Percentiles rank a stretch among this genome's conserved stretches.
Evolutionary conservation across 768 basidiomycete genomes (phyloP).

Genomic region (Harrya chromipes): DNA sequence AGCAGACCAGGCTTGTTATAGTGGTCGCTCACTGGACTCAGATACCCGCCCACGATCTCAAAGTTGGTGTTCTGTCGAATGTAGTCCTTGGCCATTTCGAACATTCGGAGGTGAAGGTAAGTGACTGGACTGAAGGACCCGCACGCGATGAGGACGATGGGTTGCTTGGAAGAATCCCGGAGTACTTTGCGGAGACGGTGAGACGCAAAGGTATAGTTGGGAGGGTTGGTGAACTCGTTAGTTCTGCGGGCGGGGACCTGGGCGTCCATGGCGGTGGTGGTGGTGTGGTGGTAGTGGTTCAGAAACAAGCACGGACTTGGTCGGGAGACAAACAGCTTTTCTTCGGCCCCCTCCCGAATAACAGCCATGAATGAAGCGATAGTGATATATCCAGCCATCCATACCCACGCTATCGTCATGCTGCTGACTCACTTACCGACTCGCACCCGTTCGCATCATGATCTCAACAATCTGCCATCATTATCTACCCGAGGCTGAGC

Average conservation of each 20-base stretch:
- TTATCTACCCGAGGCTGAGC: too few species aligned
- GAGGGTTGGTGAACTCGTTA: conserved; percentile 54
- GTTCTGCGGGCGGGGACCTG: conserved; percentile 20
- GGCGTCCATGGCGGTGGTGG: conserved; percentile 25
- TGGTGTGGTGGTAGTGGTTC: neutral
- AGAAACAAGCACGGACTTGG: conserved; percentile 7
- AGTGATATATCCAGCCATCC: conserved; percentile 13
- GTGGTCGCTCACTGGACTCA: conserved; percentile 92
- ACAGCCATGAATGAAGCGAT: neutral
- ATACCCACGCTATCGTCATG: conserved; percentile 15
- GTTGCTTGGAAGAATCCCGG: conserved; percentile 65
- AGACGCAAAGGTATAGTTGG: conserved; percentile 63
- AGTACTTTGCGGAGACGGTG: conserved; percentile 60
- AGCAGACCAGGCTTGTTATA: conserved; percentile 97
- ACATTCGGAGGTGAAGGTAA: conserved; percentile 98
- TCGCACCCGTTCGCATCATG: neutral
- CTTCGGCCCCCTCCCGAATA: neutral
- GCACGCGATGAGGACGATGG: conserved; percentile 94
- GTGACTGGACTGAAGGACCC: conserved; percentile 98
- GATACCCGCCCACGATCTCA: conserved; percentile 93
- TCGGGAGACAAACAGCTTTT: neutral
- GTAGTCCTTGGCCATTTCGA: conserved; percentile 99
- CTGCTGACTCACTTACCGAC: neutral
- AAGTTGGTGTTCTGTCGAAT: conserved; percentile 88
- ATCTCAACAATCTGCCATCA: too few species aligned